These are phyloP conservation scores for Daldinia sp. DNA, from an alignment of 2,329 filamentous ascomycete genomes.

Conservation along the genomic window DNA sequence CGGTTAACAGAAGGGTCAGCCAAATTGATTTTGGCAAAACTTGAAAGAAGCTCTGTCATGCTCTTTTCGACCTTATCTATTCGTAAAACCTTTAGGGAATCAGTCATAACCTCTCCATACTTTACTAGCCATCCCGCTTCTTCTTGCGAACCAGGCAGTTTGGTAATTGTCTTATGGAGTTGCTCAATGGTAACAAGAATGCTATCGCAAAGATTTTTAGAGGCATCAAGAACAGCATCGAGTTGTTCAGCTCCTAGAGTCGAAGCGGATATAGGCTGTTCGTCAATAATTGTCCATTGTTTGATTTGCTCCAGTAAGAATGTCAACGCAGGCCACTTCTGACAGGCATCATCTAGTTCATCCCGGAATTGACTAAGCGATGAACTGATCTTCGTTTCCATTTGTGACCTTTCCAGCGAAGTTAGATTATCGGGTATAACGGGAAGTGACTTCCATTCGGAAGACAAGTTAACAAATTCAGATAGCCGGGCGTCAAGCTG, in stretches of 20 bases:
- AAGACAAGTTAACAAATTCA: slow-evolving; percentile 59
- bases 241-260: slow-evolving; percentile 43
- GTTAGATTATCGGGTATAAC: slow-evolving; percentile 65
- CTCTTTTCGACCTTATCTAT: slow-evolving; percentile 65
- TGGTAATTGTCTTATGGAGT: slow-evolving; percentile 67
- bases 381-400: slow-evolving; percentile 53
- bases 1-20: slow-evolving; percentile 56
- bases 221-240: slow-evolving; percentile 65
- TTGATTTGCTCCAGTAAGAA: slow-evolving; percentile 76
- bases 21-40: slow-evolving; percentile 55
- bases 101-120: slow-evolving; percentile 64
- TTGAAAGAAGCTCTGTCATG: slow-evolving; percentile 49
- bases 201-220: slow-evolving; percentile 77
- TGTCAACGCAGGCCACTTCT: slow-evolving; percentile 67
- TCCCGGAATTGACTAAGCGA: slow-evolving; percentile 55
- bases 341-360: slow-evolving; percentile 59
- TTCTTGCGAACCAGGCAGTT: slow-evolving; percentile 69
- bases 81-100: slow-evolving; percentile 70
- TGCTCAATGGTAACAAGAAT: slow-evolving; percentile 85
- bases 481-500: slow-evolving; percentile 64
- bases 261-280: slow-evolving; percentile 43
- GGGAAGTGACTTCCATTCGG: slow-evolving; percentile 58
- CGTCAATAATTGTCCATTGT: slow-evolving; percentile 67
- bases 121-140: slow-evolving; percentile 73
- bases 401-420: slow-evolving; percentile 53